Base-by-base conservation (phyloP, 2,329 filamentous ascomycete species). In the Apiospora rasikravindrae region DNA sequence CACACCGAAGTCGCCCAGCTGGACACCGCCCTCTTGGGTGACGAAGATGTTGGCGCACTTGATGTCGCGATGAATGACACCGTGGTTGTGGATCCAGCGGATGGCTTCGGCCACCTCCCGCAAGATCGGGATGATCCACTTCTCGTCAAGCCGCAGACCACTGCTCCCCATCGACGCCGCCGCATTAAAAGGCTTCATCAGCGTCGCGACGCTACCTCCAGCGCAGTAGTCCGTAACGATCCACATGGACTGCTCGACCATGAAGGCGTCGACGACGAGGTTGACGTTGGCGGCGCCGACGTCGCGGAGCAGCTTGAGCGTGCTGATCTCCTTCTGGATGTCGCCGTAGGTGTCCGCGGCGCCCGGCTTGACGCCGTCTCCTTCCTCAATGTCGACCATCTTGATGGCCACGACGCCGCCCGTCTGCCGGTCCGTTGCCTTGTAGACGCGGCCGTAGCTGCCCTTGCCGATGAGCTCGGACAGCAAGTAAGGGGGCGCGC, bases 201-300 rank as follows among this genome's bases (percentile, higher is more conserved):
- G 88, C 73, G 88, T 95, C 75, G 89, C 92, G 80, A 97, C 92
- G 80, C 94, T 96, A 67, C 94, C 94, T 74, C 94, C 94, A 7
- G 92, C 93, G 77, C 94, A 95, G 81, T 95, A 95, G 82, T 96
- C 93, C 72, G 93, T 95, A 70, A 96, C 90, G 84, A 96, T 94
- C 94, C 94, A 97, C 84, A 97, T 91, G 73, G 93, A 90, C 76
- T 93, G 91, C 53, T 93, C 92, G 47, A 96, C 90, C 13, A 93
- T 90, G 26, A 95, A 87, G 5, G 93, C 93, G 75, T 95, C 93
- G 76, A 95, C 91, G 70, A 96, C 92, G 76, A 91, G 88, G 80
- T 96, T 96, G 83, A 97, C 91, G 78, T 96, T 96, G 76, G 89
- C 88, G 24, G 93, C 93, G 68, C 91, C 92, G 75, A 88, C 92